Base-by-base conservation (phyloP, 805 yeast genomes). In the Saccharomycopsis synnaedendra region DNA sequence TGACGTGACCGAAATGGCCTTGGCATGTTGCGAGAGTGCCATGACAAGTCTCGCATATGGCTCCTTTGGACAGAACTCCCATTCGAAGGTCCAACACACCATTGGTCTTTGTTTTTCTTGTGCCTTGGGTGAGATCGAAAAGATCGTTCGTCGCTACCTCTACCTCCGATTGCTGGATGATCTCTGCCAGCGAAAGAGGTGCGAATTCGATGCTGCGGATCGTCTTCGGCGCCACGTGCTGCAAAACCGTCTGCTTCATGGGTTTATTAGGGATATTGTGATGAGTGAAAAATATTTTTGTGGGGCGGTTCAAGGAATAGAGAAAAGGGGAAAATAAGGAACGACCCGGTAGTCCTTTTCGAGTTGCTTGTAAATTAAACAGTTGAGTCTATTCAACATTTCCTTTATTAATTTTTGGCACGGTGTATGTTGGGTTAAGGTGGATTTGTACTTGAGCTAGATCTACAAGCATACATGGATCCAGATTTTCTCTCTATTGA, bases 1-100 rank as follows among this genome's bases (percentile, higher is more conserved):
- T 78, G 54, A 93, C 77, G 60, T 94, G 96, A 39, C 99, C 99
- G 63, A 93, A 93, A 67, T 93, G 99, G 50, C 99, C 99, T 66
- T 90, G 97, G 64, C 99, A 93, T 1, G 95, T 76, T 0, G 96
- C 95, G 54, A 93, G 68, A 56, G 80, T 79, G 3, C 97, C 97
- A 57, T 79, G 86, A 66, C 99, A 93, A 0, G 97, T 94, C 9
- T 76, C 63, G 70, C 99, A 93, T 61, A 84, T 94, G 10, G 78
- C 69, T n/a, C 82, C 65, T 56, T 86, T 88, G 46, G 93, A 79
- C 4, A 96, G 85, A 3, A 86, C 86, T 61, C 99, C 99, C 98
- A 94, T 88, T 46, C 76, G 72, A 28, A 87, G 74, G 64, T 93
- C 99, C 39, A 93, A 69, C 3, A 98, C 97, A 53, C 98, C 99